Base-by-base conservation (phyloP, 1,284 basidiomycete species). In the Marasmius fiardii region DNA sequence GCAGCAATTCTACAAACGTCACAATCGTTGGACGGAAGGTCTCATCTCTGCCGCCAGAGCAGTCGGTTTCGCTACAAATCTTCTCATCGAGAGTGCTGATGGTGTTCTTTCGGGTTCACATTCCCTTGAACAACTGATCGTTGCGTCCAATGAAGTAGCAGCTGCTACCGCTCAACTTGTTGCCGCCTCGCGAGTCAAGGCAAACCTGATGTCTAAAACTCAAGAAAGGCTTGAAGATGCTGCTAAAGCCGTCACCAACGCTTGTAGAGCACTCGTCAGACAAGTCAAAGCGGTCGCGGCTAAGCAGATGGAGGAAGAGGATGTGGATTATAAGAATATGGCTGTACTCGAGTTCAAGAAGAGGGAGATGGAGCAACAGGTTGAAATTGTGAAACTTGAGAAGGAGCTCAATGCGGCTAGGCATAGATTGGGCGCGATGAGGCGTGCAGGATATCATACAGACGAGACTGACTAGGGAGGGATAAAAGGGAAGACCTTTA, bases 11-110 rank as follows among this genome's bases (percentile, higher is more conserved):
- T 99, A 98, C 85, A 99, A 99, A 79, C 88, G 92, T 60, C 98
- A 99, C 85, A 98, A 99, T 74, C 86, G 97, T 60, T 99, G 97
- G 97, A 99, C 97, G 18, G 97, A 99, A 72, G 97, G 97, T 63
- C 87, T 99, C 61, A 96, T 99, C 64, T 97, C 94, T 31, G 97
- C 97, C 21, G 97, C 97, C 31, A 97, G 97, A 71, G 86, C 97
- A 5, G 97, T 99, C 49, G 97, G 97, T 2, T 97, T 96, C 66
- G 94, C 97, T 3, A 99, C 97, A n/a, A 92, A 86, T 58, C 78
- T 98, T 62, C 85, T 99, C 56, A 99, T 99, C 71, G 96, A 99
- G 73, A 91, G 90, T 58, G 97, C 97, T 12, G 97, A 99, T 69
- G 97, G 97, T 58, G 96, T 99, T 43, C 84, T 99, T 59, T 94